phyloP scores from a whole-genome alignment of 768 basidiomycete species.

The Sarcomyxa edulis region DNA sequence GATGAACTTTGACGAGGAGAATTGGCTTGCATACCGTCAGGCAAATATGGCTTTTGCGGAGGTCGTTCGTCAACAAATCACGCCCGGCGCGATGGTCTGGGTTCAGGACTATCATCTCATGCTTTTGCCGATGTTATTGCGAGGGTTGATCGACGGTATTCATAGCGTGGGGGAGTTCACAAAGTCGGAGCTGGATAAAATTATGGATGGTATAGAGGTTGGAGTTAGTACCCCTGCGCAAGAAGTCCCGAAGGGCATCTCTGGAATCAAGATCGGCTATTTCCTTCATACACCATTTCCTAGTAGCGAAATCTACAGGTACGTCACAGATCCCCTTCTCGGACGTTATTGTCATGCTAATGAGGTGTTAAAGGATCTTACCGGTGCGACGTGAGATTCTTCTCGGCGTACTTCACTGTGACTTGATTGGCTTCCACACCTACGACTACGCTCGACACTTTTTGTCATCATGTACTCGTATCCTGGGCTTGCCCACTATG shows the following conservation, averaged over 20 bases:
- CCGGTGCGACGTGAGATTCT: conserved; percentile 97
- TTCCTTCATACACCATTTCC: conserved; percentile 99
- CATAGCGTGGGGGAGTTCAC: conserved; percentile 51
- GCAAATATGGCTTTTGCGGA: conserved; percentile 95
- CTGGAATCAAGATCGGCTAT: conserved; percentile 92
- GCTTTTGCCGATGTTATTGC: conserved; percentile 95
- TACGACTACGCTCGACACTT: conserved; percentile 99
- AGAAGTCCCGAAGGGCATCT: conserved; percentile 24
- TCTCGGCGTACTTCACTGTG: conserved; percentile 93
- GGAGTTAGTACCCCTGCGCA: conserved; percentile 15
- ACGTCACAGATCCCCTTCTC: conserved; percentile 19
- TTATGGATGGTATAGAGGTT: conserved; percentile 66
- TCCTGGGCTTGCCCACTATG: conserved; percentile 92
- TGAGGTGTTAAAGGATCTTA: conserved; percentile 91
- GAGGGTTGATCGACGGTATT: conserved; percentile 77
- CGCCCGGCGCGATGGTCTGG: conserved; percentile 94
- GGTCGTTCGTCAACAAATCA: conserved; percentile 72
- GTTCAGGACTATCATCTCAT: conserved; percentile 98
- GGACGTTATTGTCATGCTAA: neutral
- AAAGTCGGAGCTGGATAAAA: conserved; percentile 56
- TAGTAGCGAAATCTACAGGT: conserved; percentile 96
- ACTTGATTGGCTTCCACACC: conserved; percentile 98
- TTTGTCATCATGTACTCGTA: conserved; percentile 95
- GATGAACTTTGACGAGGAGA: conserved; percentile 99
- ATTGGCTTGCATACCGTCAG: conserved; percentile 97